phyloP scores from a whole-genome alignment of 2,329 filamentous ascomycete species.

The Xylaria sp. region DNA sequence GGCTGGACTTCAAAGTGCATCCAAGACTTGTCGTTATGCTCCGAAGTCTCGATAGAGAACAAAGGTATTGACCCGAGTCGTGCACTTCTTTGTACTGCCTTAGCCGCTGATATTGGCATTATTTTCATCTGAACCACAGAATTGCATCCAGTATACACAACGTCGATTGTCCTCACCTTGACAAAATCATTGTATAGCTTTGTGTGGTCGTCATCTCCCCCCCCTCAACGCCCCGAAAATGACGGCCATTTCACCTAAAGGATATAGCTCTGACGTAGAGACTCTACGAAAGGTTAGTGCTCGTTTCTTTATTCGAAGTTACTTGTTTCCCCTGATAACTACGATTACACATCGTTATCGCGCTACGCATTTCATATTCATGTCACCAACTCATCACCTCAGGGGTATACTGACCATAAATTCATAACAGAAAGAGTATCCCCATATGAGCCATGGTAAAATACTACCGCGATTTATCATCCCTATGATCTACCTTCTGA shows the following conservation, averaged over 20 bases:
- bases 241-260: conserved; percentile 41
- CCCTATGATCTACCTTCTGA: conserved; percentile 26
- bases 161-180: background rate
- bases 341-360: background rate
- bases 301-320: conserved; percentile 6
- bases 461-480: conserved; percentile 14
- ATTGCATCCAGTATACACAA: conserved; percentile 13
- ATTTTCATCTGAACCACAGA: conserved; percentile 24
- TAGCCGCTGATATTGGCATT: conserved; percentile 18
- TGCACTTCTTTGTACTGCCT: conserved; percentile 19
- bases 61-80: conserved; percentile 16
- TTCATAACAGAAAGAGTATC: conserved; percentile 52
- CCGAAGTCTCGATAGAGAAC: conserved; percentile 19
- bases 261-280: conserved; percentile 53
- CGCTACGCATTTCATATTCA: background rate
- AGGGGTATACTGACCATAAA: conserved; percentile 19
- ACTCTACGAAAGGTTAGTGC: conserved; percentile 46
- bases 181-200: conserved; percentile 13
- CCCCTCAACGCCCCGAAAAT: conserved; percentile 33
- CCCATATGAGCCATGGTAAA: conserved; percentile 57
- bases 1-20: conserved; percentile 17
- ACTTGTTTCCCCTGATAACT: background rate
- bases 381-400: background rate
- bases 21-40: conserved; percentile 17
- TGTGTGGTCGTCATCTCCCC: conserved; percentile 8